phyloP scores from a whole-genome alignment of 257 asterid genomes.

The Solanum boliviense region DNA sequence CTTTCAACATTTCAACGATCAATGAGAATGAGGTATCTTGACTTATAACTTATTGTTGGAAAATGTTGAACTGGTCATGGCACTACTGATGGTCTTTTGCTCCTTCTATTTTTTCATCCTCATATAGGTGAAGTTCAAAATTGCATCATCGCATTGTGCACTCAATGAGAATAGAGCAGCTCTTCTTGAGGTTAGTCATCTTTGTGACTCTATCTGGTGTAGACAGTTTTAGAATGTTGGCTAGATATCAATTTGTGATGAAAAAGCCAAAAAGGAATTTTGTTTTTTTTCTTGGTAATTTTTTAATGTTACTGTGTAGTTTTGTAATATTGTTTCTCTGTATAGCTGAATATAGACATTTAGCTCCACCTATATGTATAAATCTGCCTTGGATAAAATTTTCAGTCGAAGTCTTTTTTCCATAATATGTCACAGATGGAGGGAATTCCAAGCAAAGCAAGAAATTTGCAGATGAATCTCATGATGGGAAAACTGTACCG shows the following conservation, averaged over 20 bases:
- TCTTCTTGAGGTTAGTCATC: constrained; percentile 58
- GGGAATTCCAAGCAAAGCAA: constrained; percentile 83
- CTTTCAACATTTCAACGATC: constrained; percentile 48
- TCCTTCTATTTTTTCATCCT: background rate
- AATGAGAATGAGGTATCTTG: constrained; percentile 81
- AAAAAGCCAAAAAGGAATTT: background rate
- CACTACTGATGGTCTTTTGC: background rate
- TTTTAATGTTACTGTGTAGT: background rate
- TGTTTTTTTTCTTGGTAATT: background rate
- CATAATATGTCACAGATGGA: constrained; percentile 51
- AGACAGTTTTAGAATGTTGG: background rate
- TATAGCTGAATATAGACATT: background rate
- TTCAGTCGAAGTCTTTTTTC: background rate
- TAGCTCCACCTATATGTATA: background rate
- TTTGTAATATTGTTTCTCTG: background rate
- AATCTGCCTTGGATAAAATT: background rate
- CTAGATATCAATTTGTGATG: background rate
- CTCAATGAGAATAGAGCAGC: constrained; percentile 77
- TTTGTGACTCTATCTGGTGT: background rate
- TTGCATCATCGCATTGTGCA: constrained; percentile 61
- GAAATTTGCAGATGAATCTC: constrained; percentile 84
- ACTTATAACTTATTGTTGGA: background rate
- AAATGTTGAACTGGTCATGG: background rate
- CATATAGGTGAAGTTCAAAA: constrained; percentile 77
- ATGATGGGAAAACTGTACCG: constrained; percentile 88